Conservation (phyloP, 306 rosid genomes). For the Rubus parviflorus region DNA sequence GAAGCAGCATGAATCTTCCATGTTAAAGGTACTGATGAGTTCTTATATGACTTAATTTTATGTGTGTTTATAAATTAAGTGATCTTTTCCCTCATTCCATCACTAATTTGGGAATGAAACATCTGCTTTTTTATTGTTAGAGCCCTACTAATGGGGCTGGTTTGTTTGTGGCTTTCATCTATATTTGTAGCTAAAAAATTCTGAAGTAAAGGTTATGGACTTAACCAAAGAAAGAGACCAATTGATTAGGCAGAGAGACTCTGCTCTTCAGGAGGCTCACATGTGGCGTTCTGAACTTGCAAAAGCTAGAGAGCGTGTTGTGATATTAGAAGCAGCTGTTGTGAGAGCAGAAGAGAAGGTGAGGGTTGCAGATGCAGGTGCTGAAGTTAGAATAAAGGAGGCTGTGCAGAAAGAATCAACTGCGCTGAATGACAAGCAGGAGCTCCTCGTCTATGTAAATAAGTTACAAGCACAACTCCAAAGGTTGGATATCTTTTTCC, state of each 20-base stretch:
- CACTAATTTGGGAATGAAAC: not conserved
- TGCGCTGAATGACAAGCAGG: constrained; percentile 77
- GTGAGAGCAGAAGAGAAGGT: constrained; percentile 92
- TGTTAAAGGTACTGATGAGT: constrained; percentile 51
- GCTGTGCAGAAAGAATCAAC: constrained; percentile 66
- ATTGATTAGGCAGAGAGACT: constrained; percentile 71
- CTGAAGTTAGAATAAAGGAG: constrained; percentile 79
- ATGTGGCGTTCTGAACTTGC: constrained; percentile 98
- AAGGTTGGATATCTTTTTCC: constrained; percentile 58
- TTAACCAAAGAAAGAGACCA: constrained; percentile 80
- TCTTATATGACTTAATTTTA: not conserved
- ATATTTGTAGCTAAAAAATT: constrained; percentile 61
- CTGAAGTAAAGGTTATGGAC: constrained; percentile 48
- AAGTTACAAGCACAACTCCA: constrained; percentile 82
- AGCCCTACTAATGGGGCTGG: constrained; percentile 10
- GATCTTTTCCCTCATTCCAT: not conserved
- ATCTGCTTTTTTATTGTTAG: not conserved
- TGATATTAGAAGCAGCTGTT: constrained; percentile 81
- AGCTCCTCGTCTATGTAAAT: constrained; percentile 80
- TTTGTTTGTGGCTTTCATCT: constrained; percentile 17
- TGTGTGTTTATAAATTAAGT: not conserved
- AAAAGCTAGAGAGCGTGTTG: constrained; percentile 91
- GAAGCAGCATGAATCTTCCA: constrained; percentile 55
- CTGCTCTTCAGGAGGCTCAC: constrained; percentile 77
- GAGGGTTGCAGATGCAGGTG: constrained; percentile 75